Evolutionary conservation across 257 asterid species (phyloP).

Genomic region (Echites panduratus): DNA sequence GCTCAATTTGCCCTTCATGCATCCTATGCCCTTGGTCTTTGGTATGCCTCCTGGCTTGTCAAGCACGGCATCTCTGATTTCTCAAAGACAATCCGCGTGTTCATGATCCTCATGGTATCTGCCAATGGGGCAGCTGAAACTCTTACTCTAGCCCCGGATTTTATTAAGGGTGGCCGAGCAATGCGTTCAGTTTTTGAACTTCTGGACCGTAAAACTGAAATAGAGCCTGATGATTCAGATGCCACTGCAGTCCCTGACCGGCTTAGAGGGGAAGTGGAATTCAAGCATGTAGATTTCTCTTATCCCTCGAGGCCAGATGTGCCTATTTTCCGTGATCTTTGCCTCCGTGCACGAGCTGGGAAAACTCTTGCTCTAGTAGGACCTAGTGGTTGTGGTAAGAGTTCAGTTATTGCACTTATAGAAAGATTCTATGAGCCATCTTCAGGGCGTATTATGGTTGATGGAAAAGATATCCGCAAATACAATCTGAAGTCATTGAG

Average conservation of each 20-base stretch:
- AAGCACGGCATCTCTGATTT: constrained; percentile 88
- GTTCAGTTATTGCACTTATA: constrained; percentile 56
- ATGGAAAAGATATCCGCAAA: constrained; percentile 70
- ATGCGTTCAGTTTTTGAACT: constrained; percentile 82
- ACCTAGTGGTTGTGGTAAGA: constrained; percentile 81
- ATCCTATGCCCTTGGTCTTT: constrained; percentile 82
- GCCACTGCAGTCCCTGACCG: constrained; percentile 39
- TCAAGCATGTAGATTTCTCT: constrained; percentile 78
- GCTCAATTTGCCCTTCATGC: constrained; percentile 83
- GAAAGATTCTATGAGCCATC: constrained; percentile 79
- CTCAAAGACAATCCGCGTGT: constrained; percentile 82
- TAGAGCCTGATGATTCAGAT: constrained; percentile 68
- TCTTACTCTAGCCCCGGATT: constrained; percentile 82
- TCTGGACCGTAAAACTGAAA: constrained; percentile 72
- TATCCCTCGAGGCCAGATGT: constrained; percentile 74
- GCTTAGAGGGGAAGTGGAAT: constrained; percentile 69
- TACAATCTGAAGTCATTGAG: constrained; percentile 63
- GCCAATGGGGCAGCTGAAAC: constrained; percentile 93
- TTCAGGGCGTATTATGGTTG: constrained; percentile 63
- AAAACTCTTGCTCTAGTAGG: constrained; percentile 86
- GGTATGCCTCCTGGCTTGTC: constrained; percentile 95
- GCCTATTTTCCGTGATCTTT: constrained; percentile 49
- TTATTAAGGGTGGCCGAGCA: constrained; percentile 85
- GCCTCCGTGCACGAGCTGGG: constrained; percentile 70
- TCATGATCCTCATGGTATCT: constrained; percentile 93